These are phyloP conservation scores for Asclepias syriaca DNA, from an alignment of 257 asterid species.

Conservation along the genomic window DNA sequence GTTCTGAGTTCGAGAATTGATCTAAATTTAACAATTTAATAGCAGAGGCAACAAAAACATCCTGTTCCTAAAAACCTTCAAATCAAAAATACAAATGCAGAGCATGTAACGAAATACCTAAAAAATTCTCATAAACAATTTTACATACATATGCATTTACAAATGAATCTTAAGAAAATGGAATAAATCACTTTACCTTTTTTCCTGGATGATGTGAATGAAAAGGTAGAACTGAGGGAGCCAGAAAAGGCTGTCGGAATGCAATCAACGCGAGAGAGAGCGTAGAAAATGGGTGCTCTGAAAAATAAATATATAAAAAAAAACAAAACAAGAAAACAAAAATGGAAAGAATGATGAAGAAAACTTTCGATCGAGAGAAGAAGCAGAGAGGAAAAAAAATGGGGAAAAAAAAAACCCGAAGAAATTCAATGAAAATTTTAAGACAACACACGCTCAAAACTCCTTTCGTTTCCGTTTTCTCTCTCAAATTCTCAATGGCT, in stretches of 20 bases:
- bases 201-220: neutral
- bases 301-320: neutral
- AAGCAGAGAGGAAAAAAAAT: neutral
- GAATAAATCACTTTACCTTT: neutral
- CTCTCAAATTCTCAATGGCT: neutral
- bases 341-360: neutral
- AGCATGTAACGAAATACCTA: neutral
- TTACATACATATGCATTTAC: neutral
- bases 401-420: too few relatives aligned
- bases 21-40: neutral
- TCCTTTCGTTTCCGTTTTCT: neutral
- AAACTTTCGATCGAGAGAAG: neutral
- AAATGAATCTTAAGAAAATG: neutral
- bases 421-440: neutral
- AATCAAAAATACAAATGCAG: neutral
- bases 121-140: neutral
- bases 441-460: neutral
- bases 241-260: constrained; percentile 14
- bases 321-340: too few relatives aligned
- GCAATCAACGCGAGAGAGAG: constrained; percentile 17
- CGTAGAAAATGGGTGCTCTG: constrained; percentile 12
- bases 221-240: neutral
- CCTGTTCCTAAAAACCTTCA: neutral
- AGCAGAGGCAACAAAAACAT: neutral
- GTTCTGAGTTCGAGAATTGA: neutral